These are phyloP conservation scores for Linderniella brevidens DNA, from an alignment of 257 asterid genomes.

Conservation along the genomic window DNA sequence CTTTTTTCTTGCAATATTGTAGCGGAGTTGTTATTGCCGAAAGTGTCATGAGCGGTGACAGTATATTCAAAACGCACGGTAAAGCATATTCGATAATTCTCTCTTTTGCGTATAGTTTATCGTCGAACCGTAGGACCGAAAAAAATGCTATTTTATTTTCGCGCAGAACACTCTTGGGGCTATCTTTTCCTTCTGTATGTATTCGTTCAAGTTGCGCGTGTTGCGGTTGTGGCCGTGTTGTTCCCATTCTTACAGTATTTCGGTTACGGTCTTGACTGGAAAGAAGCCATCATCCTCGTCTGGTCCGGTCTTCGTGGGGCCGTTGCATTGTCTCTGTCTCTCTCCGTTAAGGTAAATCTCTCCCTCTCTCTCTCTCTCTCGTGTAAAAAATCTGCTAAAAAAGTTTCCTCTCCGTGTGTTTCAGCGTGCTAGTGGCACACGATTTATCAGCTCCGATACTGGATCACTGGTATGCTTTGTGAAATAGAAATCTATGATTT, in stretches of 20 bases:
- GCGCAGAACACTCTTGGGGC: constrained; percentile 82
- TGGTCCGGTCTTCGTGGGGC: constrained; percentile 99
- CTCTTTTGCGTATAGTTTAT: neutral
- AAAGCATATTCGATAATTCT: constrained; percentile 6
- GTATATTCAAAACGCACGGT: constrained; percentile 54
- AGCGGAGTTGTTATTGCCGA: constrained; percentile 97
- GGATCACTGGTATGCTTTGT: constrained; percentile 61
- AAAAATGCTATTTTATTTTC: constrained; percentile 3
- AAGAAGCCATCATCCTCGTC: constrained; percentile 72
- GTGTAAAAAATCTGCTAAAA: too few relatives aligned
- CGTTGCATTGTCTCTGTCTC: constrained; percentile 71
- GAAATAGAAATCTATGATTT: constrained; percentile 2
- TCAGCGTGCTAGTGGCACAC: constrained; percentile 68
- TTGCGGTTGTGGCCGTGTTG: constrained; percentile 53
- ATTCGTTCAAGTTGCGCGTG: constrained; percentile 62
- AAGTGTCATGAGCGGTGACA: constrained; percentile 42
- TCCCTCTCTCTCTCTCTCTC: neutral
- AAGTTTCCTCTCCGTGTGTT: too few relatives aligned
- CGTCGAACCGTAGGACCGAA: neutral
- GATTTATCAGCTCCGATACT: constrained; percentile 60
- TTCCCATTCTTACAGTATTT: constrained; percentile 64
- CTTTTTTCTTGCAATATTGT: constrained; percentile 20
- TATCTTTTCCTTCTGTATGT: constrained; percentile 66
- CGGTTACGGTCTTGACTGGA: constrained; percentile 92
- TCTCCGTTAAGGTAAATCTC: constrained; percentile 53